Evolutionary conservation across 768 basidiomycete genomes (phyloP).

Genomic region (Suillus weaverae): DNA sequence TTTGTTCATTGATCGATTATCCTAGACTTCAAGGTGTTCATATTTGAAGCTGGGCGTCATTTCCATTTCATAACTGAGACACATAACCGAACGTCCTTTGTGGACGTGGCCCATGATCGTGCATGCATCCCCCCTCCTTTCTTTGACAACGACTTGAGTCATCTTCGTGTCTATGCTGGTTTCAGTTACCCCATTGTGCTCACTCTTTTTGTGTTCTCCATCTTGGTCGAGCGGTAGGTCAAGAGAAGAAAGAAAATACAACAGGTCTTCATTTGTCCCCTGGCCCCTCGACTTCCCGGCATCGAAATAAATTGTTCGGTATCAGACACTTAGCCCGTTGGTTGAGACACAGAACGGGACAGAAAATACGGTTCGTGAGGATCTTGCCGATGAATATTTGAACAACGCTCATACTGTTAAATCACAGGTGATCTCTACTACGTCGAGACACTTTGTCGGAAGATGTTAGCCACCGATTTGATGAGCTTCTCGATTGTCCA

Average conservation of each 20-base stretch:
- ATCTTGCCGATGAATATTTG: not conserved
- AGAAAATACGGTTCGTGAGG: conserved; percentile 38
- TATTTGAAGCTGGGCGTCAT: not conserved
- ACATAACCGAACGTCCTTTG: not conserved
- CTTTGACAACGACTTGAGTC: not conserved
- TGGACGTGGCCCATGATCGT: not conserved
- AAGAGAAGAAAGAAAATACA: conserved; percentile 16
- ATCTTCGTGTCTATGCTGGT: not conserved
- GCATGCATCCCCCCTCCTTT: not conserved
- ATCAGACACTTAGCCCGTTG: conserved; percentile 40
- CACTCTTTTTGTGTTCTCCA: not conserved
- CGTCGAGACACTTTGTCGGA: conserved; percentile 26
- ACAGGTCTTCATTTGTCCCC: conserved; percentile 33
- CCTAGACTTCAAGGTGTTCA: not conserved
- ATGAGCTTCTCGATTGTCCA: conserved; percentile 30
- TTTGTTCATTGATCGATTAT: not conserved
- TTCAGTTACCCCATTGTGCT: conserved; percentile 7
- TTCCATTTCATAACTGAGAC: not conserved
- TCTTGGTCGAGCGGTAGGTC: conserved; percentile 6
- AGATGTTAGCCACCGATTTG: conserved; percentile 24
- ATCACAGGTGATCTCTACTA: conserved; percentile 25
- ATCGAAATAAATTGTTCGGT: conserved; percentile 42
- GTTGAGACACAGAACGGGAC: conserved; percentile 43
- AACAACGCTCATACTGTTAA: not conserved
- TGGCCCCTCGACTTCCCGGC: conserved; percentile 42